Evolutionary conservation across 495 filamentous ascomycete species (phyloP).

Genomic region (Zalerion maritima): DNA sequence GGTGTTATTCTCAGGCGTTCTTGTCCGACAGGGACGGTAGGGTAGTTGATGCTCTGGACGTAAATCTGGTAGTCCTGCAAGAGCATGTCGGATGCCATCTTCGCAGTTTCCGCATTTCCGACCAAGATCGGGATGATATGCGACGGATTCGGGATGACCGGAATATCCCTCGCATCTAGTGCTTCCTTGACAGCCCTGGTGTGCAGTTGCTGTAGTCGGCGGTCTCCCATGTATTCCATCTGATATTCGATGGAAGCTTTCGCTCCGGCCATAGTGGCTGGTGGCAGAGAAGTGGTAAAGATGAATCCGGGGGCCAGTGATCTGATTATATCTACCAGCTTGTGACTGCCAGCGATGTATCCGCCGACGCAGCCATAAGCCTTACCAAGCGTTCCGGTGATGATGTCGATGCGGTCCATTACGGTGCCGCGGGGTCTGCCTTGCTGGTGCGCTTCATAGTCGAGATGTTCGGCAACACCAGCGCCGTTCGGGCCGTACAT

Average conservation of each 20-base stretch:
- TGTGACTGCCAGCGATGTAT: constrained; percentile 83
- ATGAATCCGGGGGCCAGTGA: constrained; percentile 96
- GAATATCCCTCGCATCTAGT: constrained; percentile 63
- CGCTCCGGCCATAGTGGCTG: constrained; percentile 93
- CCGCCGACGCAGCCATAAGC: constrained; percentile 96
- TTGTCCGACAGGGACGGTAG: constrained; percentile 89
- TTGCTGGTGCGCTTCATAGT: constrained; percentile 63
- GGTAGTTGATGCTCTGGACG: constrained; percentile 98
- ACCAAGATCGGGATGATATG: constrained; percentile 94
- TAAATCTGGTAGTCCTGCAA: constrained; percentile 84
- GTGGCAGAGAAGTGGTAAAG: constrained; percentile 93
- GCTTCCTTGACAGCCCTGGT: constrained; percentile 80
- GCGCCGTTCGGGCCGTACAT: constrained; percentile 98
- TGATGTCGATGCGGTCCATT: constrained; percentile 93
- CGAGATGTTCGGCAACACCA: constrained; percentile 92
- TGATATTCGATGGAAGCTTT: constrained; percentile 88
- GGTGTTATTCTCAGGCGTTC: constrained; percentile 92
- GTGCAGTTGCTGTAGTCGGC: constrained; percentile 85
- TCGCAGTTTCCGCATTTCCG: constrained; percentile 87
- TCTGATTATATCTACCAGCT: constrained; percentile 87
- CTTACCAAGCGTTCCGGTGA: constrained; percentile 93
- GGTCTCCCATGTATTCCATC: constrained; percentile 61
- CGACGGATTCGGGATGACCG: constrained; percentile 95
- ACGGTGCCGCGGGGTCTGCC: constrained; percentile 67
- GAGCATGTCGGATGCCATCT: constrained; percentile 74